These are phyloP conservation scores for Ganoderma lucidum DNA, from an alignment of 1,284 basidiomycete genomes.

Conservation along the genomic window DNA sequence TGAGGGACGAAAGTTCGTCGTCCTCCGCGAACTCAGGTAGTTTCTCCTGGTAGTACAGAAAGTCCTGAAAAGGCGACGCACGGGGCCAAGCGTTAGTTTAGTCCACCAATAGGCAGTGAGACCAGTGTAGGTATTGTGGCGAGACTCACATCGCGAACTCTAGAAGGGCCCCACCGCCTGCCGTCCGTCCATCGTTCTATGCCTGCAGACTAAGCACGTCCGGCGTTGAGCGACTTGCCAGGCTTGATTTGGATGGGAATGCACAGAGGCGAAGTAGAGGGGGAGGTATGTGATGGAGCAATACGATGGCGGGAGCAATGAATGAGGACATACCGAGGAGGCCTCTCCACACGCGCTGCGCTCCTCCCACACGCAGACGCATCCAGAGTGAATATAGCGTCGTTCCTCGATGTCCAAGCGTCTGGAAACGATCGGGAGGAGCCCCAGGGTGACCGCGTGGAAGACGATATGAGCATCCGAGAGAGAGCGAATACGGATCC, in stretches of 20 bases:
- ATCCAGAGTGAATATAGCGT: conserved; percentile 50
- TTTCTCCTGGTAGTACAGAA: conserved; percentile 52
- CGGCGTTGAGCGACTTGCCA: conserved; percentile 31
- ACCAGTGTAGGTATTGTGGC: conserved; percentile 2
- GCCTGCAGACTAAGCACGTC: conserved; percentile 49
- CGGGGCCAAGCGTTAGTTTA: conserved; percentile 19
- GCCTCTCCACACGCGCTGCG: conserved; percentile 47
- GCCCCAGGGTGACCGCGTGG: conserved; percentile 48
- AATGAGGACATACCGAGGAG: conserved; percentile 43
- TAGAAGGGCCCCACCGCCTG: conserved; percentile 74
- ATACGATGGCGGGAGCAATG: conserved; percentile 7
- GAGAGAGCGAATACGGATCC: conserved; percentile 47
- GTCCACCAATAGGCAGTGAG: conserved; percentile 3
- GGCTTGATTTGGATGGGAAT: neutral
- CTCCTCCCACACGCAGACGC: conserved; percentile 58
- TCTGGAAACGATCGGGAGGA: conserved; percentile 49
- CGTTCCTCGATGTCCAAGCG: conserved; percentile 54
- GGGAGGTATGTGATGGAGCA: neutral
- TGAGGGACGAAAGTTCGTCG: conserved; percentile 34
- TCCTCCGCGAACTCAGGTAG: conserved; percentile 44
- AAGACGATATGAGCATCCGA: conserved; percentile 54
- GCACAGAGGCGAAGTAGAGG: conserved; percentile 6
- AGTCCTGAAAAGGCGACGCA: conserved; percentile 39
- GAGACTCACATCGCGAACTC: conserved; percentile 71
- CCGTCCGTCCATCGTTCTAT: conserved; percentile 75